Conservation (phyloP, 192 early-diverging fungal genomes). For the Coemansia sp. region DNA sequence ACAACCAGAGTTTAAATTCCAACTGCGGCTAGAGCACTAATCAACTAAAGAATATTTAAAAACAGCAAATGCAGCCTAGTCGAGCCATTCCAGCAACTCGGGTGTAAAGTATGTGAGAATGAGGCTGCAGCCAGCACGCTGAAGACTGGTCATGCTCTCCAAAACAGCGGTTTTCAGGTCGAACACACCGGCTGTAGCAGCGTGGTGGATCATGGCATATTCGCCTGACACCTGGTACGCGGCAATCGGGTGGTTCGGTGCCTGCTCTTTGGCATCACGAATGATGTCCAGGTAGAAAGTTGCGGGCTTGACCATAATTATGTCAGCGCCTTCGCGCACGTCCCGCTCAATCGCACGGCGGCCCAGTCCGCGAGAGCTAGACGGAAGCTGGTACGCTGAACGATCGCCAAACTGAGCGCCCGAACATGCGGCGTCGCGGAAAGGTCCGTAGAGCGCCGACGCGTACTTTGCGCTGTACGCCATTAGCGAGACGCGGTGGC, state of each 20-base stretch:
- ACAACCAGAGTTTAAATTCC: too few species aligned
- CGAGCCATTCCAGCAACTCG: conserved; percentile 85
- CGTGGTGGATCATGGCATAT: conserved; percentile 81
- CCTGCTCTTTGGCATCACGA: conserved; percentile 73
- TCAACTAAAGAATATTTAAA: too few species aligned
- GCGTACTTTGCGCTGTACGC: conserved; percentile 98
- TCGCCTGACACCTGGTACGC: conserved; percentile 96
- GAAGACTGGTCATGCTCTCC: conserved; percentile 78
- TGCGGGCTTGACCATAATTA: conserved; percentile 97
- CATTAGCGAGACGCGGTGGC: conserved; percentile 85
- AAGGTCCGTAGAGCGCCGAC: conserved; percentile 93
- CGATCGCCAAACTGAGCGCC: conserved; percentile 91
- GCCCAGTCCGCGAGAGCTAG: conserved; percentile 83
- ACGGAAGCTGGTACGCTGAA: conserved; percentile 92
- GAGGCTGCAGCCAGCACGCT: conserved; percentile 89
- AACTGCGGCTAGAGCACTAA: too few species aligned
- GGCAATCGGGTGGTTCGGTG: conserved; percentile 86
- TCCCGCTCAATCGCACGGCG: conserved; percentile 86
- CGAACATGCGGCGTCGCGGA: conserved; percentile 93
- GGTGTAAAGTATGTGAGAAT: conserved; percentile 98
- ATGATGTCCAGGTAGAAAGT: conserved; percentile 94
- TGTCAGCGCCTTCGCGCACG: conserved; percentile 91
- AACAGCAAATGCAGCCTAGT: not conserved
- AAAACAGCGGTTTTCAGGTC: conserved; percentile 80
- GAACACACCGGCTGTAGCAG: conserved; percentile 81